Conservation (phyloP, 1,284 basidiomycete species). For the Cryptococcus hybrid region DNA sequence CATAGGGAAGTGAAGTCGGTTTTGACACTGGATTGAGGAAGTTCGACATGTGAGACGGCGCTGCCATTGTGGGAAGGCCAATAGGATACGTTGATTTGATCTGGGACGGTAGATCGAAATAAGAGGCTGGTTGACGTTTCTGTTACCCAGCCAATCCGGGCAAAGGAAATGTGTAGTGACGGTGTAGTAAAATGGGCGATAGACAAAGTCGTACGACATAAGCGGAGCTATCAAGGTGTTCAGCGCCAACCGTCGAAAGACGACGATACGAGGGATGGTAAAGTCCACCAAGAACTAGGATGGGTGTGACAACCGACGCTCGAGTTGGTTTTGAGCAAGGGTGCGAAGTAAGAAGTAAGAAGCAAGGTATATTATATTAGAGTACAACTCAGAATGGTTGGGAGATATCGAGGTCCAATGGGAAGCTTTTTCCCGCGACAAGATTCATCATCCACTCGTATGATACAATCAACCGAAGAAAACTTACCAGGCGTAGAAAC, state of each 20-base stretch:
- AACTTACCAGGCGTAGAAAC: constrained; percentile 10
- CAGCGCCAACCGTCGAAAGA: neutral
- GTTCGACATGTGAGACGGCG: neutral
- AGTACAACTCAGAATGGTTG: constrained; percentile 2
- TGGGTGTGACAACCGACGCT: neutral
- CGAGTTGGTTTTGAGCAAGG: neutral
- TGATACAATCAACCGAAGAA: neutral
- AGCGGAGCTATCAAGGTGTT: constrained; percentile 3
- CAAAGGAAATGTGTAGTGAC: neutral
- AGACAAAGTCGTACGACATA: constrained; percentile 5
- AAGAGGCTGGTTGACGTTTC: neutral
- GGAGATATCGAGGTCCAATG: constrained; percentile 3
- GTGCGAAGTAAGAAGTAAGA: neutral
- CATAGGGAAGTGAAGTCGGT: constrained; percentile 6
- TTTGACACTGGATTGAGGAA: neutral
- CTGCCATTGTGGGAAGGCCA: neutral
- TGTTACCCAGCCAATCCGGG: constrained; percentile 7
- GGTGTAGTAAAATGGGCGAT: constrained; percentile 1
- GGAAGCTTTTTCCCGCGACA: constrained; percentile 3
- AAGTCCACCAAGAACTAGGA: neutral
- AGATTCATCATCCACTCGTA: neutral
- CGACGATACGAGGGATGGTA: neutral
- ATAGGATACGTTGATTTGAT: neutral
- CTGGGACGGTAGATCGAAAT: neutral
- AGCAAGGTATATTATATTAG: constrained; percentile 6